Percentiles rank a stretch among this genome's conserved stretches.
Evolutionary conservation across 192 early-diverging fungal genomes (phyloP).

Genomic region (Gigaspora rosea): DNA sequence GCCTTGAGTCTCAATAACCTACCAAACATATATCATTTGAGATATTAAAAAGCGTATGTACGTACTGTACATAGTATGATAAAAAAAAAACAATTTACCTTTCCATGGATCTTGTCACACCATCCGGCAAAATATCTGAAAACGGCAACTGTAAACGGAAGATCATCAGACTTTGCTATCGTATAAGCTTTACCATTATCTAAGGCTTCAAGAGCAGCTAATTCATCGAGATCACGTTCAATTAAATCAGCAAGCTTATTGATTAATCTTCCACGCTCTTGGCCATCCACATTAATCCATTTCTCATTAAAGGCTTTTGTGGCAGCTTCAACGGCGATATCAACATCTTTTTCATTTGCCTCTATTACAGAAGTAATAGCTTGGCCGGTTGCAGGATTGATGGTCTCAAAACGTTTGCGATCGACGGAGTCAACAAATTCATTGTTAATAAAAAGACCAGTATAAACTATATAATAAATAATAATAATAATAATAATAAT

Average conservation of each 20-base stretch:
- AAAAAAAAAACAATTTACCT: slow-evolving; percentile 34
- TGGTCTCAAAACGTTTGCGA: slow-evolving; percentile 53
- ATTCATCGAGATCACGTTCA: slow-evolving; percentile 47
- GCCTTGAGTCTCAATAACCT: background rate
- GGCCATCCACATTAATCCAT: slow-evolving; percentile 55
- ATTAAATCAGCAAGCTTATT: slow-evolving; percentile 60
- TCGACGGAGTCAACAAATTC: slow-evolving; percentile 52
- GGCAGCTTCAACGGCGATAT: slow-evolving; percentile 65
- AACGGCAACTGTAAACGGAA: slow-evolving; percentile 58
- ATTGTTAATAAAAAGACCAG: slow-evolving; percentile 71
- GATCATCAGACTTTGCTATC: slow-evolving; percentile 60
- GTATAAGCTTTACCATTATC: slow-evolving; percentile 80
- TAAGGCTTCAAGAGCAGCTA: slow-evolving; percentile 64
- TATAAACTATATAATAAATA: slow-evolving; percentile 36
- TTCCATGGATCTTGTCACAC: slow-evolving; percentile 62
- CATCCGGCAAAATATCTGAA: slow-evolving; percentile 79
- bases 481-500: too few species aligned
- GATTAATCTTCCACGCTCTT: slow-evolving; percentile 56
- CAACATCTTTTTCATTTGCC: slow-evolving; percentile 42
- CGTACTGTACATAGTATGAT: background rate
- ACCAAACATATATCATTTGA: background rate
- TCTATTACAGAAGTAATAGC: slow-evolving; percentile 48
- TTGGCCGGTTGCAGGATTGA: slow-evolving; percentile 65
- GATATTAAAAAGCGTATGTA: too few species aligned
- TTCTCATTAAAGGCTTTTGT: slow-evolving; percentile 46